Evolutionary conservation across 306 rosid genomes (phyloP).

Genomic region (Delonix regia): DNA sequence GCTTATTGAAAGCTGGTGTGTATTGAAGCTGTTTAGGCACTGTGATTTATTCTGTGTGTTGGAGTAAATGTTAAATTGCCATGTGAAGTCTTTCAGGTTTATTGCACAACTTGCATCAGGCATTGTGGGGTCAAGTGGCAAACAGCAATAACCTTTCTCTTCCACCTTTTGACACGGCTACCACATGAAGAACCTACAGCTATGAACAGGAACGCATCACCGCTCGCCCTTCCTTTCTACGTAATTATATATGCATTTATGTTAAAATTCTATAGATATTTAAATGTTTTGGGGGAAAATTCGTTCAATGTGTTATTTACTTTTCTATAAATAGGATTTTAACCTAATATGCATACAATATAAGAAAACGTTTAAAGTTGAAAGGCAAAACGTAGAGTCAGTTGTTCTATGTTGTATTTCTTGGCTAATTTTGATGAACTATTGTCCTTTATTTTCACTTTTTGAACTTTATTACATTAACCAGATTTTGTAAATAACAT

Average conservation of each 20-base stretch:
- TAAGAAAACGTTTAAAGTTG: background rate
- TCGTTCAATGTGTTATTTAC: background rate
- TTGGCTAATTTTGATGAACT: background rate
- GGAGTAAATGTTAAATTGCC: background rate
- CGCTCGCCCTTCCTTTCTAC: too few species aligned
- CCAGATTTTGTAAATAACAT: background rate
- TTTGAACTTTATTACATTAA: background rate
- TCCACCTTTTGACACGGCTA: background rate
- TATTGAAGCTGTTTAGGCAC: conserved; percentile 9
- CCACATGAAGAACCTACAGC: background rate
- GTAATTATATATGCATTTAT: too few species aligned
- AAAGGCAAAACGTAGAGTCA: background rate
- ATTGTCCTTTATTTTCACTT: background rate
- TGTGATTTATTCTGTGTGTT: background rate
- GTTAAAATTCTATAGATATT: background rate
- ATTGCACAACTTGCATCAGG: background rate
- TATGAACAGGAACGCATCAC: too few species aligned
- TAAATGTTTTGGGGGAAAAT: background rate
- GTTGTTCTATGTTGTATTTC: background rate
- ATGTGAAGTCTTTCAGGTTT: background rate
- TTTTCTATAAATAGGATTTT: background rate
- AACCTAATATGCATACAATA: background rate
- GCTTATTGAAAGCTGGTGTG: background rate
- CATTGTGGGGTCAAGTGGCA: background rate
- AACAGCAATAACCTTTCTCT: background rate